phyloP scores from a whole-genome alignment of 257 asterid genomes.

The Jacaranda copaia region DNA sequence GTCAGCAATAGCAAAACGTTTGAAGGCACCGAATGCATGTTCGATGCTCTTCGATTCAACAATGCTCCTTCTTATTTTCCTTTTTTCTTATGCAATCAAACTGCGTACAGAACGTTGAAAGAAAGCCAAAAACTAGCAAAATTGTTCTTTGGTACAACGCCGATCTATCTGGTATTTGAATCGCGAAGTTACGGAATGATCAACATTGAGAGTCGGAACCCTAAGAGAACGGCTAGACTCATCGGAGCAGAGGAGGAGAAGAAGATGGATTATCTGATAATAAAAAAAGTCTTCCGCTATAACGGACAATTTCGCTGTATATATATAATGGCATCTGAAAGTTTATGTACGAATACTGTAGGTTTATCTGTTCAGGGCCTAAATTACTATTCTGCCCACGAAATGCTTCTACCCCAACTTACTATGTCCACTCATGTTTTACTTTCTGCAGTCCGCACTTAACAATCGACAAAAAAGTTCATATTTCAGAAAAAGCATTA shows the following conservation, averaged over 20 bases:
- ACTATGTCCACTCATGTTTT: too few relatives aligned
- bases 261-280: slow-evolving; percentile 7
- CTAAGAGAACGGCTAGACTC: not conserved
- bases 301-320: not conserved
- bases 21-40: slow-evolving; percentile 73
- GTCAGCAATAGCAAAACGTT: slow-evolving; percentile 40
- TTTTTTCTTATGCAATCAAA: not conserved
- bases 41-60: slow-evolving; percentile 66
- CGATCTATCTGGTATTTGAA: not conserved
- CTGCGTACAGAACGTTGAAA: not conserved
- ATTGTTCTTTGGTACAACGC: not conserved
- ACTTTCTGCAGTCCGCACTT: too few relatives aligned
- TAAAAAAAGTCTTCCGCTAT: not conserved
- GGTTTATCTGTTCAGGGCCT: not conserved
- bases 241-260: not conserved
- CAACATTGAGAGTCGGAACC: slow-evolving; percentile 7
- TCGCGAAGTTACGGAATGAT: not conserved
- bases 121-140: not conserved
- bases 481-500: too few relatives aligned
- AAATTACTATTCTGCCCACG: slow-evolving; percentile 15
- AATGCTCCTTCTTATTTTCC: slow-evolving; percentile 18
- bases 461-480: too few relatives aligned
- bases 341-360: not conserved
- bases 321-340: not conserved
- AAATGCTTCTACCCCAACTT: too few relatives aligned